Evolutionary conservation across 257 asterid species (phyloP), one percentile per base, ranked within the genome.

Genomic region (Fraxinus cuspidata): DNA sequence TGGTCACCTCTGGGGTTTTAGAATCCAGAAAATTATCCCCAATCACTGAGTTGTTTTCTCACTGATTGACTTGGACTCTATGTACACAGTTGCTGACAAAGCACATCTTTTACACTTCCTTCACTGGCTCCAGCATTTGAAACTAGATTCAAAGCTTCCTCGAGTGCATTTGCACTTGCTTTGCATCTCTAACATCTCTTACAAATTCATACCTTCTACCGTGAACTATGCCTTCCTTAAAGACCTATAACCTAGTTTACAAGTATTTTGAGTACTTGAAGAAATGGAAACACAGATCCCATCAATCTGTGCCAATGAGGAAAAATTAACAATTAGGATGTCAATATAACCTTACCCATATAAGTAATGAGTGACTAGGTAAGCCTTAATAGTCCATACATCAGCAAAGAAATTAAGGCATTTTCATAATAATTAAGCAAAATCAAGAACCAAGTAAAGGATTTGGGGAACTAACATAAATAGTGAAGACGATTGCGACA

Each of bases 401-500:
- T 56, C 78, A 78, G 38, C 75, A 78, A 70, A 77, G 29, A 75
- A 68, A 53, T 65, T 27, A 72, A 53, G 47, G 78, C 65, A 70
- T 67, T 70, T 40, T 23, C 70, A 75, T 21, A 74, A 47, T 68
- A 76, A 51, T 35, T 66, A 38, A 35, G 29, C 73, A 37, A 31
- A 77, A 38, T 56, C 40, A 73, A 38, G 56, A 58, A 60, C 15
- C 67, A 23, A 79, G 67, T 31, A 74, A 68, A 69, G 79, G 74
- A 78, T 72, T 75, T 64, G 47, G 83, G 80, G 79, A 71, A 86
- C 97, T 87, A 71, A 96, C 99, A 70, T 89, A 68, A 80, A 92
- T 75, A 53, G 97, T 88, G 89, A 93, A 91, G 88, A 89, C 72
- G 81, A 96, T 83, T 74, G 97, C 84, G 11, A 83, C 92, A 79